Base-by-base conservation (phyloP, 768 basidiomycete species). In the Erythrobasidium yunnanense region DNA sequence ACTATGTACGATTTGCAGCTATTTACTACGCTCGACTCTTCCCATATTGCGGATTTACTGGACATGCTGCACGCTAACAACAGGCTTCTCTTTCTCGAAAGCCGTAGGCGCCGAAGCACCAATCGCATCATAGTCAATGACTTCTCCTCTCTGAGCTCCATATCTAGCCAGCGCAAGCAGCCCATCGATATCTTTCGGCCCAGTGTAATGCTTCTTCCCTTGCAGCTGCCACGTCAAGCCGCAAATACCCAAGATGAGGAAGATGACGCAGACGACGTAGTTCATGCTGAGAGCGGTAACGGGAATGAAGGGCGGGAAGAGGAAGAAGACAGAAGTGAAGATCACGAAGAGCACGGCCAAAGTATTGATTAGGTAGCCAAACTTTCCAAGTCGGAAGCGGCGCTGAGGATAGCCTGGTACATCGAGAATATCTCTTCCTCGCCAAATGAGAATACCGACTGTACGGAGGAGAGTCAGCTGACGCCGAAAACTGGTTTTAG, bases 321-420 rank as follows among this genome's bases (percentile, higher is more conserved):
- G 5, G 60, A 73, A 73, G 65, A 72, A 72, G 33, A 70, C 67
- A 20, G 66, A 45, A 27, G 70, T 71, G 20, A 73, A 30, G 15
- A 38, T 46, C 2, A 69, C 66, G 47, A 72, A 73, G 22, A 18
- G 34, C 57, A 73, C 65, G 4, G 66, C 70, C 47, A 71, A 53
- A 15, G 58, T 17, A 52, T 73, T 73, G 55, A 49, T 47, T 5
- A 51, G 50, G 25, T 65, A 65, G 20, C 62, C 62, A 23, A 65
- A 65, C 18, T 8, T 29, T n/a, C 67, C 50, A 32, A 66, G 49
- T 2, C 18, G 65, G 58, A 68, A 69, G 1, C 68, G 69, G 8
- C 69, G 69, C 17, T 25, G 49, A 0, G 73, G 73, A 65, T 71
- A 72, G 27, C 62, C 66, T 23, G 67, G 56, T 1, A 69, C 69